Evolutionary conservation across 2,329 filamentous ascomycete species (phyloP), one percentile per base, ranked within the genome.

Genomic region (Fusarium torreyae): DNA sequence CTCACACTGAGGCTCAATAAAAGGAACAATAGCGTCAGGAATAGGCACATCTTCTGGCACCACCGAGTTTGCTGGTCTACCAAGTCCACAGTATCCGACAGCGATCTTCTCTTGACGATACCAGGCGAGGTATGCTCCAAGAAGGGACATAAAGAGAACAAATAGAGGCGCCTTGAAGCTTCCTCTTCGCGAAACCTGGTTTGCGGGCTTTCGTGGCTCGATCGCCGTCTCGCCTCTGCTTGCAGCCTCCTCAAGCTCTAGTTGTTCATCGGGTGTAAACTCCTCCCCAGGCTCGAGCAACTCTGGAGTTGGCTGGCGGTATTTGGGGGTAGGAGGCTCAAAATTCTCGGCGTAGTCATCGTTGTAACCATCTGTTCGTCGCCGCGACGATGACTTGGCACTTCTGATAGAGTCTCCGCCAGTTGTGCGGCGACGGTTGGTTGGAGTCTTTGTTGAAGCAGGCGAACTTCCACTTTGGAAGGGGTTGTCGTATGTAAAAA

Each of bases 21-120:
- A 81, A 11, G 89, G 84, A 50, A 89, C 84, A 10, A 92, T 85
- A 85, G 89, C 92, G 46, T 93, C 89, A 5, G 95, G 94, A 18
- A 97, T 79, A 1, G 82, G 81, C 38, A 85, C 73, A 24, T 85
- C 79, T 13, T 79, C 76, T 13, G 86, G 85, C 18, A 88, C 77
- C 31, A 89, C 76, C 68, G 83, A 76, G 33, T 81, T 83, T 3
- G 85, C 87, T 48, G 88, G 84, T 54, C 90, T 88, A 24, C 92
- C 96, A 54, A 97, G 87, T 14, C 94, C 94, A 77, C 96, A 99
- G 77, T 97, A 99, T 34, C 97, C 96, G 20, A 98, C 93, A 17
- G 93, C 92, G n/a, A 97, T 84, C 85, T 98, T 98, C 80, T 99
- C 96, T 77, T 97, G 93, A 49, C 95, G 87, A 83, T 94, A 99